Base-by-base conservation (phyloP, 495 filamentous ascomycete species). In the Annulohypoxylon nitens region DNA sequence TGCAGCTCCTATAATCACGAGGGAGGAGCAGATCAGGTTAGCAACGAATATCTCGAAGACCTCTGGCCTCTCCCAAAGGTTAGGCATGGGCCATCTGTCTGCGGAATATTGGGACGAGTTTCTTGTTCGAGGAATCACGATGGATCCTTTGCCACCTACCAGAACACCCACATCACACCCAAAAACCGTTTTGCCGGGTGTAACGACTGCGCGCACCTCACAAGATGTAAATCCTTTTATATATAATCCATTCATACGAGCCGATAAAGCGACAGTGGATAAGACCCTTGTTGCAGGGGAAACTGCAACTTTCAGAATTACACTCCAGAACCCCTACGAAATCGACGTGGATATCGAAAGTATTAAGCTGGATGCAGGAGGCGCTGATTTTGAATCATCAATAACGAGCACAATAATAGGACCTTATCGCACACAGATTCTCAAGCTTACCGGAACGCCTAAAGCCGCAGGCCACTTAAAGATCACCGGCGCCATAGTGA, bases 71-170 rank as follows among this genome's bases (percentile, higher is more conserved):
- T 90, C 92, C 0, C 88, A 87, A 73, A 91, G 91, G 67, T 81
- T 97, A 39, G 94, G 95, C 0, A 79, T 93, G 2, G 79, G 85
- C 4, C 77, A 89, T 64, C 78, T 95, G 51, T 86, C 91, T 63
- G 93, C 93, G 16, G 92, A 95, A 61, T 99, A 97, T 76, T 99
- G 96, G 96, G 96, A 99, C 79, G 92, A 95, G 54, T 98, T 99
- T 76, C 86, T 99, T 0, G 85, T 99, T 45, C 89, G 96, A 36
- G 94, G 90, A 69, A 85, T 99, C 36, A 89, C 92, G 54, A 79
- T 96, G 26, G 84, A 88, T 62, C 79, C 86, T 14, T 73, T 86
- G 39, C 78, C 85, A 14, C 55, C 71, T 11, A 82, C 81, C 9
- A 78, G 82, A 69, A 86, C 86, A n/a, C 90, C 94, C 16, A 87